phyloP scores from a whole-genome alignment of 345 rosid genomes.

The Conringia planisiliqua region DNA sequence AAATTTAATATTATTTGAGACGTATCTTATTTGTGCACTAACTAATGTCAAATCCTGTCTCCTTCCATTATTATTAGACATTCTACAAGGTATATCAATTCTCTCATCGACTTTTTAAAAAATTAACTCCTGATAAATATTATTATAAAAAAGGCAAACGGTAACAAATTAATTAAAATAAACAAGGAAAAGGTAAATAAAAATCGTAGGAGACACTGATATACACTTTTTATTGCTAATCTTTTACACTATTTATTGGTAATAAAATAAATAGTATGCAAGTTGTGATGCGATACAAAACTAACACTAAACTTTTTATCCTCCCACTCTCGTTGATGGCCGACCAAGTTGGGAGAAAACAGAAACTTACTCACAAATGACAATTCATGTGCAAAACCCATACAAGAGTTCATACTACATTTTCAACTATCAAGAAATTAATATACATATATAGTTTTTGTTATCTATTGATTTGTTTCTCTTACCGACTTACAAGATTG shows the following conservation, averaged over 20 bases:
- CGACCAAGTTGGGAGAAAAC: conserved; percentile 11
- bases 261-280: no score
- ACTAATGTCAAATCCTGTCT: conserved; percentile 30
- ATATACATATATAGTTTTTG: not conserved
- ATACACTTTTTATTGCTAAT: no score
- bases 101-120: not conserved
- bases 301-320: not conserved
- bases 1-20: conserved; percentile 17
- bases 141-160: no score
- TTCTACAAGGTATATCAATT: not conserved
- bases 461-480: not conserved
- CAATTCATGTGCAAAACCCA: not conserved
- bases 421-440: not conserved
- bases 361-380: not conserved
- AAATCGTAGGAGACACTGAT: no score
- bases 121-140: not conserved
- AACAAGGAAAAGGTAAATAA: no score
- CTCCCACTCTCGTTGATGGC: not conserved
- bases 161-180: no score
- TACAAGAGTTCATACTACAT: not conserved
- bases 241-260: no score
- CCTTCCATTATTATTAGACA: conserved; percentile 1
- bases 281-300: not conserved
- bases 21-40: conserved; percentile 32
- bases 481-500: not conserved